These are phyloP conservation scores for Gossypium trilobum DNA, from an alignment of 441 rosid species.

Conservation along the genomic window DNA sequence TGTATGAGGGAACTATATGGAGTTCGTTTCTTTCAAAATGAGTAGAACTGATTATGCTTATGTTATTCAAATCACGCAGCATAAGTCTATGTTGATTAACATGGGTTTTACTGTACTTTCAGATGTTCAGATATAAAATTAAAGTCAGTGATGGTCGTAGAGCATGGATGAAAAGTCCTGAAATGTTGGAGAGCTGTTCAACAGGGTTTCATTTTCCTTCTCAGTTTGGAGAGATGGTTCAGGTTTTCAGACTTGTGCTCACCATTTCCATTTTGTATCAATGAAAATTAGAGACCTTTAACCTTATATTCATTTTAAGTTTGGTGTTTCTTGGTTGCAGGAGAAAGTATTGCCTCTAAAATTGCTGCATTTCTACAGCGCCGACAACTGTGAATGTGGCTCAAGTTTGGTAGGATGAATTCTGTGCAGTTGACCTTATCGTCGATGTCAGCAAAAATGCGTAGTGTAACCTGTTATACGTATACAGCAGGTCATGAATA, in stretches of 20 bases:
- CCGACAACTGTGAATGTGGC: constrained; percentile 22
- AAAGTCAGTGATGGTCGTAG: constrained; percentile 66
- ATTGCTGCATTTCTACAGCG: constrained; percentile 57
- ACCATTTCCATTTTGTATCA: not conserved
- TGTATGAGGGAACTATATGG: not conserved
- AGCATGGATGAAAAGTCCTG: constrained; percentile 84
- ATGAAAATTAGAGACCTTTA: not conserved
- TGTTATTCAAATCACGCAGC: not conserved
- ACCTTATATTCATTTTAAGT: not conserved
- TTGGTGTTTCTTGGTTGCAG: constrained; percentile 25
- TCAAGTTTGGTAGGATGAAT: constrained; percentile 10
- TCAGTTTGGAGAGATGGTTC: constrained; percentile 25
- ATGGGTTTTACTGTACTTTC: constrained; percentile 16
- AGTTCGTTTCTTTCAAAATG: not conserved
- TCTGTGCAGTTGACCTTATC: constrained; percentile 9
- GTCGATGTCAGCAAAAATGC: constrained; percentile 7
- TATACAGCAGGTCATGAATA: not conserved
- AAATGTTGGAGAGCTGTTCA: constrained; percentile 62
- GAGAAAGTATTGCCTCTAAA: constrained; percentile 51
- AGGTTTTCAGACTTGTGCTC: constrained; percentile 30
- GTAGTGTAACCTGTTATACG: not conserved
- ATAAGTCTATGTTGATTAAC: not conserved
- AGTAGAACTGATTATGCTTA: not conserved
- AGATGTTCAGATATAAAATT: constrained; percentile 68
- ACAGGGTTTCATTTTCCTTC: constrained; percentile 64